Evolutionary conservation across 2,329 filamentous ascomycete genomes (phyloP).

Genomic region (Phialophora verrucosa): DNA sequence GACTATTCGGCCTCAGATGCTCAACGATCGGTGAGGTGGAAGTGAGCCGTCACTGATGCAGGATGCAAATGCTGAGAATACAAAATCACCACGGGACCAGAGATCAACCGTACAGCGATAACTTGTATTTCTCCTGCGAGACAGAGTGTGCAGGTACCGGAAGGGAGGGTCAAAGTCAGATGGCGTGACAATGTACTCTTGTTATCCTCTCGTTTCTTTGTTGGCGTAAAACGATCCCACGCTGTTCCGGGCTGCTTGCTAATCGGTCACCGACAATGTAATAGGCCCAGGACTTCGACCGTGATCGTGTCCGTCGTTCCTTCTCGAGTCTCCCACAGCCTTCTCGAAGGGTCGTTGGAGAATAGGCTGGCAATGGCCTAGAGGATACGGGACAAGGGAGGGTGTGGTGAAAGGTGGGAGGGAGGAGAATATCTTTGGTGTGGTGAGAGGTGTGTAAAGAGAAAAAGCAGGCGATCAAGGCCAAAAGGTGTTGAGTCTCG

Average conservation of each 20-base stretch:
- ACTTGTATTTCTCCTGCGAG: slow-evolving; percentile 16
- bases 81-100: slow-evolving; percentile 37
- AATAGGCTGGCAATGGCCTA: slow-evolving; percentile 35
- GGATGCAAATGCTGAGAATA: slow-evolving; percentile 17
- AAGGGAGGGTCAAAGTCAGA: slow-evolving; percentile 14
- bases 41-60: slow-evolving; percentile 10
- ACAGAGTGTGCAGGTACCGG: slow-evolving; percentile 10
- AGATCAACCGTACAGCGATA: slow-evolving; percentile 38
- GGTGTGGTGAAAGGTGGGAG: slow-evolving; percentile 19
- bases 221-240: slow-evolving; percentile 26
- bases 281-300: slow-evolving; percentile 3
- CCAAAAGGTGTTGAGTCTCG: slow-evolving; percentile 37
- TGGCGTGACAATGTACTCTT: slow-evolving; percentile 29
- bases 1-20: background rate
- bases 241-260: slow-evolving; percentile 30
- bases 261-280: slow-evolving; percentile 28
- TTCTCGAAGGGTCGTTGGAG: slow-evolving; percentile 15
- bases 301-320: slow-evolving; percentile 12
- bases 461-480: slow-evolving; percentile 30
- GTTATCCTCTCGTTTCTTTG: slow-evolving; percentile 26
- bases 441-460: slow-evolving; percentile 19
- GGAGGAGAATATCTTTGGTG: slow-evolving; percentile 21
- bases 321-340: slow-evolving; percentile 21
- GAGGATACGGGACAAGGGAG: slow-evolving; percentile 14
- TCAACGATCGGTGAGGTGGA: background rate